Percentiles rank a stretch among this genome's conserved stretches.
Evolutionary conservation across 495 filamentous ascomycete genomes (phyloP).

Genomic region (Penicillium tannophilum): DNA sequence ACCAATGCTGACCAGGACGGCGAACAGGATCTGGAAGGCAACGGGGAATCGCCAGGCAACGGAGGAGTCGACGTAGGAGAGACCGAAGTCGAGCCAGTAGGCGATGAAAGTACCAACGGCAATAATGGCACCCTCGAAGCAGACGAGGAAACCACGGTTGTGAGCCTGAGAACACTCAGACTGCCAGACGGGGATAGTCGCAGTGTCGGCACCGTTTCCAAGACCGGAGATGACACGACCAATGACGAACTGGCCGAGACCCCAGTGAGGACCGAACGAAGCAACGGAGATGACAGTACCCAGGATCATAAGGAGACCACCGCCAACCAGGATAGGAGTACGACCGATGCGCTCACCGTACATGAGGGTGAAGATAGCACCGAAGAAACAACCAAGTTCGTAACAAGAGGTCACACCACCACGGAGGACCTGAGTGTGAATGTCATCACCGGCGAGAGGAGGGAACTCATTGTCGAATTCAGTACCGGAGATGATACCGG

Average conservation of each 20-base stretch:
- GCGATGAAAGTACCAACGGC: conserved; percentile 76
- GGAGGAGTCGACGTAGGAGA: conserved; percentile 55
- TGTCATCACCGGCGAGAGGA: conserved; percentile 43
- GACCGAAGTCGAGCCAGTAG: conserved; percentile 84
- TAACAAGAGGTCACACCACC: conserved; percentile 81
- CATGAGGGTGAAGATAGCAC: conserved; percentile 69
- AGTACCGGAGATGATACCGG: conserved; percentile 71
- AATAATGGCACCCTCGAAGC: conserved; percentile 78
- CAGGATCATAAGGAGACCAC: conserved; percentile 70
- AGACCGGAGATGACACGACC: conserved; percentile 72
- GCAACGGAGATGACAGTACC: conserved; percentile 72
- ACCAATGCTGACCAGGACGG: conserved; percentile 56
- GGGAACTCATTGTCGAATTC: conserved; percentile 68
- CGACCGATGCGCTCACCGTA: conserved; percentile 71
- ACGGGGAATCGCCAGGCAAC: conserved; percentile 69
- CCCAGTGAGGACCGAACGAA: conserved; percentile 41
- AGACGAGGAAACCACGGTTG: conserved; percentile 79
- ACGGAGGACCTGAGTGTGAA: conserved; percentile 67
- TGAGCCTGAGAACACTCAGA: conserved; percentile 69
- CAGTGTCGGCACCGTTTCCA: conserved; percentile 75
- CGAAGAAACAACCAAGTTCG: conserved; percentile 74
- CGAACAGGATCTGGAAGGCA: conserved; percentile 78
- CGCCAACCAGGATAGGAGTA: conserved; percentile 60
- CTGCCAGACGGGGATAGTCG: conserved; percentile 77
- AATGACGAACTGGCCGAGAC: conserved; percentile 69